Percentiles rank a stretch among this genome's conserved stretches.
These are phyloP conservation scores for Stagonosporopsis vannaccii DNA, from an alignment of 2,329 filamentous ascomycete species.

Conservation along the genomic window DNA sequence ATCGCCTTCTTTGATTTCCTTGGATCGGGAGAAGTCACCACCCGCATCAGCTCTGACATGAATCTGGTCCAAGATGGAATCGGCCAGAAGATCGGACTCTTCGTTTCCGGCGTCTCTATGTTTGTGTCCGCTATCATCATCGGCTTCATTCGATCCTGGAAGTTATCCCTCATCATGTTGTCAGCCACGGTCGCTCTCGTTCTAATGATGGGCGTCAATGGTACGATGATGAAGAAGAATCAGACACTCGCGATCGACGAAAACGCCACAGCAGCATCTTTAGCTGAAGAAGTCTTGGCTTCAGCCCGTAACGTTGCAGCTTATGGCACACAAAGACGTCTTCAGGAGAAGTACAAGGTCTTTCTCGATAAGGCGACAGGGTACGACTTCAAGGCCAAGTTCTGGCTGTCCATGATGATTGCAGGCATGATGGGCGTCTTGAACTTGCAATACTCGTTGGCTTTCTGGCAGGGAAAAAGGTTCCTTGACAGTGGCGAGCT, in stretches of 20 bases:
- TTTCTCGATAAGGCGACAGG: conserved; percentile 77
- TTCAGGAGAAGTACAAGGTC: conserved; percentile 83
- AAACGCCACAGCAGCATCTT: conserved; percentile 83
- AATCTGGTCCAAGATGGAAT: conserved; percentile 95
- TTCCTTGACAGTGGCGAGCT: conserved; percentile 68
- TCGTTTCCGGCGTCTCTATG: conserved; percentile 43
- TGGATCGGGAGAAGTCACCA: conserved; percentile 93
- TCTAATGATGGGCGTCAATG: conserved; percentile 75
- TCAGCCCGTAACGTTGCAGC: conserved; percentile 92
- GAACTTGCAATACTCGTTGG: conserved; percentile 70
- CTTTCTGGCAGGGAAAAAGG: conserved; percentile 57
- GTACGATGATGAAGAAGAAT: conserved; percentile 80
- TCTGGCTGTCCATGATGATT: conserved; percentile 77
- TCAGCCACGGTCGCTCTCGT: conserved; percentile 79
- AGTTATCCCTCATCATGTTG: conserved; percentile 87
- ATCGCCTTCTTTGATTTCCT: conserved; percentile 73
- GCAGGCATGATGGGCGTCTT: conserved; percentile 83
- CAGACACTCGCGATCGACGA: conserved; percentile 74
- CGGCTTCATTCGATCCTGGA: conserved; percentile 91
- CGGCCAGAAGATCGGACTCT: conserved; percentile 48
- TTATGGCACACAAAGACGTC: conserved; percentile 90
- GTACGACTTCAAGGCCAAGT: conserved; percentile 79
- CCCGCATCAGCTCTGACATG: conserved; percentile 92
- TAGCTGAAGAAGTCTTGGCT: conserved; percentile 93
- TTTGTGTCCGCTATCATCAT: conserved; percentile 93